Conservation (phyloP, 176 grass and related monocot genomes). For the Lolium multiflorum region DNA sequence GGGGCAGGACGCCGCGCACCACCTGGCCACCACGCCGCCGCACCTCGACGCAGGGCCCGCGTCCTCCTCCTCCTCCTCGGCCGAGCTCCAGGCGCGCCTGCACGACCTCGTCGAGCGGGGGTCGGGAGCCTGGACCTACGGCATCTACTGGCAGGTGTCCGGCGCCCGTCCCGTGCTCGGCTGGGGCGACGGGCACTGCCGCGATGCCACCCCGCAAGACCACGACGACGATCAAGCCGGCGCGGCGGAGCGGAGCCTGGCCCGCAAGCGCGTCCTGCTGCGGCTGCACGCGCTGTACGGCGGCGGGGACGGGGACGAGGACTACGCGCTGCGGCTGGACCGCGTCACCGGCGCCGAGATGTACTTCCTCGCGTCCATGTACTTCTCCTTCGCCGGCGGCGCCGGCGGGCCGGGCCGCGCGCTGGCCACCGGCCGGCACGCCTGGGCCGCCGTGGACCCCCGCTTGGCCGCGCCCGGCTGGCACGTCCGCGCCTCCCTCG, state of each 20-base stretch:
- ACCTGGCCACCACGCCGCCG: conserved; percentile 61
- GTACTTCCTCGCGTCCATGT: conserved; percentile 96
- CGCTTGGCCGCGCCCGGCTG: conserved; percentile 35
- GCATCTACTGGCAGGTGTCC: conserved; percentile 91
- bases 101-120: conserved; percentile 70
- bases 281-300: conserved; percentile 69
- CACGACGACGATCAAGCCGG: not conserved
- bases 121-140: conserved; percentile 58
- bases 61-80: not conserved
- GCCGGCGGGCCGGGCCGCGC: conserved; percentile 64
- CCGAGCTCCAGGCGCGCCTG: conserved; percentile 61
- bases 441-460: conserved; percentile 61
- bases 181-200: conserved; percentile 95
- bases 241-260: conserved; percentile 39
- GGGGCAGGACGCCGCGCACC: conserved; percentile 65
- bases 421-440: conserved; percentile 54
- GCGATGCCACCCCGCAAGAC: conserved; percentile 40
- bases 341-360: conserved; percentile 73
- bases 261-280: conserved; percentile 74
- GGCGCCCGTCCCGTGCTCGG: conserved; percentile 53
- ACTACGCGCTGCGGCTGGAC: conserved; percentile 71
- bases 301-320: conserved; percentile 71
- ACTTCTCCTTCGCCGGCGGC: conserved; percentile 74
- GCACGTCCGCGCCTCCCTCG: conserved; percentile 70
- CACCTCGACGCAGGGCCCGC: conserved; percentile 46